Conservation (phyloP, 2,329 filamentous ascomycete species). For the Monilinia aucupariae region DNA sequence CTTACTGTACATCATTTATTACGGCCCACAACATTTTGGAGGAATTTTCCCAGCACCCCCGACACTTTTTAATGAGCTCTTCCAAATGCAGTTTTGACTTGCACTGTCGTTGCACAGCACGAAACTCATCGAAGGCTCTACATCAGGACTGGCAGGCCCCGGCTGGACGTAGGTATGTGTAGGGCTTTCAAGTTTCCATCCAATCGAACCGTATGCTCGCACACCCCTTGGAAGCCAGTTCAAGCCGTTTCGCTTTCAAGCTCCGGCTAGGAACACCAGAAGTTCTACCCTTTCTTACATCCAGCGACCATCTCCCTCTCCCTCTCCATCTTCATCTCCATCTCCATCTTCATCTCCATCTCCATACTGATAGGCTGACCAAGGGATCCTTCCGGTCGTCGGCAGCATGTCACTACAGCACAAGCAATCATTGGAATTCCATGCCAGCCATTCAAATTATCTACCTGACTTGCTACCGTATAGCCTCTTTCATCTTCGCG, state of each 20-base stretch:
- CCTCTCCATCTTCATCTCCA: no score
- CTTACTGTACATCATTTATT: background rate
- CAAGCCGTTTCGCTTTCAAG: background rate
- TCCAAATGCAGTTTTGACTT: slow-evolving; percentile 1
- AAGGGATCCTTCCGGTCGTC: background rate
- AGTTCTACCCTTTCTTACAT: no score
- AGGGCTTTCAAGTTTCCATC: background rate
- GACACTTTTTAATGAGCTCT: slow-evolving; percentile 1
- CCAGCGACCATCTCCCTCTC: background rate
- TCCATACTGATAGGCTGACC: background rate
- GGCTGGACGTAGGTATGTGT: background rate
- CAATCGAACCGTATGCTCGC: background rate
- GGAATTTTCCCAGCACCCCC: background rate
- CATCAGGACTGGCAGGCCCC: no score
- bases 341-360: no score
- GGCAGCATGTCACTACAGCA: no score
- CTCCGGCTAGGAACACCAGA: background rate
- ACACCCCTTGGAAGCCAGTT: background rate
- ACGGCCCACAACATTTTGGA: background rate
- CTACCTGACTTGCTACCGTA: background rate
- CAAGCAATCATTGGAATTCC: background rate
- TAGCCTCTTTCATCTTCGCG: no score
- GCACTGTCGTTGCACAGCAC: no score
- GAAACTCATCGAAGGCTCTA: no score
- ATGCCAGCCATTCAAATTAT: background rate